Conservation (phyloP, 2,329 filamentous ascomycete genomes). For the Fusarium nygamai region DNA sequence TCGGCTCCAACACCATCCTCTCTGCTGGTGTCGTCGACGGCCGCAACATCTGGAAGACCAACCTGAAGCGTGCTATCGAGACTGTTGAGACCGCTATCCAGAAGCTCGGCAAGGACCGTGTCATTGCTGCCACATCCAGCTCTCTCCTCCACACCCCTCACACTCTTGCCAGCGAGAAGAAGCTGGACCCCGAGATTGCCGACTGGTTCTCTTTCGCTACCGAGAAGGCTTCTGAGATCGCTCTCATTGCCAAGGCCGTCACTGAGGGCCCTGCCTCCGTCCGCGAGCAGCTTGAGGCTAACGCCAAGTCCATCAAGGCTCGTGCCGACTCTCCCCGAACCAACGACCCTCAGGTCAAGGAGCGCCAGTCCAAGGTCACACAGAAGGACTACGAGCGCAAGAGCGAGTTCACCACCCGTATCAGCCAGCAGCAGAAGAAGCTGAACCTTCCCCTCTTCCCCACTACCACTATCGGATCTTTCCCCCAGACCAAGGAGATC, state of each 20-base stretch:
- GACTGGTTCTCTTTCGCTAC: slow-evolving; percentile 99
- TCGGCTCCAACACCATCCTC: slow-evolving; percentile 89
- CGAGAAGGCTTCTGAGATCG: slow-evolving; percentile 93
- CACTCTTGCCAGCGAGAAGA: slow-evolving; percentile 98
- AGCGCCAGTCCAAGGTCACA: slow-evolving; percentile 89
- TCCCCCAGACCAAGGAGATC: slow-evolving; percentile 99
- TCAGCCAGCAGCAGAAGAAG: slow-evolving; percentile 87
- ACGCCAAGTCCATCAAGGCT: slow-evolving; percentile 91
- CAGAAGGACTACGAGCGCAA: slow-evolving; percentile 90
- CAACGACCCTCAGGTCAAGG: slow-evolving; percentile 98
- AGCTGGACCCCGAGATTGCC: slow-evolving; percentile 89
- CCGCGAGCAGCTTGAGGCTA: slow-evolving; percentile 90
- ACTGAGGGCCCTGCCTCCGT: slow-evolving; percentile 91
- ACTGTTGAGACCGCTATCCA: slow-evolving; percentile 88
- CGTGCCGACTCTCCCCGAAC: slow-evolving; percentile 93
- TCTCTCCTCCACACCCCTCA: slow-evolving; percentile 98
- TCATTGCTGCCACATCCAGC: slow-evolving; percentile 95
- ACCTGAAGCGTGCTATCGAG: slow-evolving; percentile 96
- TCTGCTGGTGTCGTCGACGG: slow-evolving; percentile 98
- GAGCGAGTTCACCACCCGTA: slow-evolving; percentile 86
- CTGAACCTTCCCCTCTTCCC: slow-evolving; percentile 97
- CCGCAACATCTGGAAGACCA: slow-evolving; percentile 99
- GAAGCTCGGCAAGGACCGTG: slow-evolving; percentile 95
- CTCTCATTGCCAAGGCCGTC: slow-evolving; percentile 95
- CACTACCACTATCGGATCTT: slow-evolving; percentile 98